A percentile compares a stretch with the other conserved stretches of the same genome.
Evolutionary conservation across 345 rosid genomes (phyloP).

Genomic region (Brassica cretica): DNA sequence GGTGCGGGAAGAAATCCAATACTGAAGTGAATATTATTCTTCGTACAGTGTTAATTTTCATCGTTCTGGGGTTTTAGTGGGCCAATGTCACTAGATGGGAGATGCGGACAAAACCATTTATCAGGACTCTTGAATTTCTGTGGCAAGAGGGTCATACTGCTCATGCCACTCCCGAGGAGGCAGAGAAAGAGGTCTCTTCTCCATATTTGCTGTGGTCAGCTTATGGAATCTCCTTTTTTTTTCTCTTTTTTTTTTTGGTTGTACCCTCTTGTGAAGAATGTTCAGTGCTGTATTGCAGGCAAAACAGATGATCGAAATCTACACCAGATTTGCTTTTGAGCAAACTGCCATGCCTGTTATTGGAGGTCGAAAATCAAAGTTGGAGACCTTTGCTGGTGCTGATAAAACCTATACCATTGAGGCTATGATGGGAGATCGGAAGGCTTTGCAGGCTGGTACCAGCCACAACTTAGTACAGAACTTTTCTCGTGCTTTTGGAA

Average conservation of each 20-base stretch:
- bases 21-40: neutral
- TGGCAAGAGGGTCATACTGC: constrained; percentile 99
- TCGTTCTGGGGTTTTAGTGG: constrained; percentile 53
- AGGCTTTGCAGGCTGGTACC: constrained; percentile 93
- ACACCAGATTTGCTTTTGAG: constrained; percentile 88
- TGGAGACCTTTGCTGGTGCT: constrained; percentile 96
- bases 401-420: constrained; percentile 85
- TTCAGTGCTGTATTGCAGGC: constrained; percentile 56
- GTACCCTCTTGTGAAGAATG: neutral
- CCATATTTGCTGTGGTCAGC: neutral
- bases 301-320: constrained; percentile 80
- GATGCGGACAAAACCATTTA: constrained; percentile 94
- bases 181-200: constrained; percentile 77
- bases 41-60: neutral
- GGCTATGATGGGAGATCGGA: constrained; percentile 99
- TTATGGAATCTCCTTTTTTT: neutral
- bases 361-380: constrained; percentile 82
- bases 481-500: constrained; percentile 87
- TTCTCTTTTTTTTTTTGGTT: neutral
- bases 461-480: constrained; percentile 94
- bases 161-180: constrained; percentile 85
- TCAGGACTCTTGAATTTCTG: constrained; percentile 91
- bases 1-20: constrained; percentile 40
- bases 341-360: constrained; percentile 94
- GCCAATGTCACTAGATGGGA: constrained; percentile 98